Base-by-base conservation (phyloP, 768 basidiomycete species). In the Phylloporus arenicola region DNA sequence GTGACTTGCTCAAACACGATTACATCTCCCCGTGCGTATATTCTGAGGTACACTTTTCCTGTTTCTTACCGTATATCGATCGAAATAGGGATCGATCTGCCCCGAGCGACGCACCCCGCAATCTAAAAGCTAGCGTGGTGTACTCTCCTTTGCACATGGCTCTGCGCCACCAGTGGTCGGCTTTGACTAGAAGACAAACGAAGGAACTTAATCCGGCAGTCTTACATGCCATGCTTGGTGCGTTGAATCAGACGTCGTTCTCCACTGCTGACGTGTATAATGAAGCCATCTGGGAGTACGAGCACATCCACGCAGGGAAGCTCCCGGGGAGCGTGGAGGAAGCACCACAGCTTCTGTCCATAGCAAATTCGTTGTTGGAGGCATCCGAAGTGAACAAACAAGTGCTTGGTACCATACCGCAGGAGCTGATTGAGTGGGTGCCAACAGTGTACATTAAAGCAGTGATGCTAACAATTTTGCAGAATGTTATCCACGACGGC, bases 1-100 rank as follows among this genome's bases (percentile, higher is more conserved):
- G 91, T 55, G 94, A 98, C 65, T 76, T 99, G 48, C 74, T 93
- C 50, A 76, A 80, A 48, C 95, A 96, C 61, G 84, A 92, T 54
- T 92, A 86, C 66, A 81, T 96, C 54, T 72, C 83, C 41, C 81
- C 85, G 95, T 94, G 70, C 71, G 93, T 68, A 35, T 34, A 43
- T 24, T 50, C 7, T 12, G 11, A 30, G 29, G 29, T 4, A 12
- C 7, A 50, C 42, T 42, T 41, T 45, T 51, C 10, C 37, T 30
- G 25, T 42, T 40, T 19, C 35, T 54, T 53, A 57, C 46, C 20
- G 29, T 30, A 13, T 31, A 13, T 31, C 30, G 30, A 48, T 44
- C 35, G 44, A 38, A 48, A 40, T 47, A 91, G 88, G 38, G 81
- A 83, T 60, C 84, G 86, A 48, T 78, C 82, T 22, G 79, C 75